phyloP scores from a whole-genome alignment of 805 yeast species.

The Yarrowia keelungensis region DNA sequence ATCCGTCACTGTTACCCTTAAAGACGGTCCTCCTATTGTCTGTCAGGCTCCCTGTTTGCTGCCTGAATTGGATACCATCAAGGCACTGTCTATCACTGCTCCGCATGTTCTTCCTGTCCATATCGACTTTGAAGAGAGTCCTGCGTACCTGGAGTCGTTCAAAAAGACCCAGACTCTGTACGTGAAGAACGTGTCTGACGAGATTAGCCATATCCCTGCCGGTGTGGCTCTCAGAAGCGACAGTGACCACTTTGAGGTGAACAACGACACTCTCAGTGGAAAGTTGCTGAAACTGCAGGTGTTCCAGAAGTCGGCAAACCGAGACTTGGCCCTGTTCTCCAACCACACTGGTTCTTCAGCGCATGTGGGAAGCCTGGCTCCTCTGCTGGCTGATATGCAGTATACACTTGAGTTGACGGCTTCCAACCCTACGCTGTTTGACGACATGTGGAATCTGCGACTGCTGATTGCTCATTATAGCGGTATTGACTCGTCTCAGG shows the following conservation, averaged over 20 bases:
- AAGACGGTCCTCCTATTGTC: slow-evolving; percentile 51
- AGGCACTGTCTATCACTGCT: slow-evolving; percentile 54
- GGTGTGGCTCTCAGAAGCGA: slow-evolving; percentile 37
- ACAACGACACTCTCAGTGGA: slow-evolving; percentile 21
- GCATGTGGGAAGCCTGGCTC: slow-evolving; percentile 38
- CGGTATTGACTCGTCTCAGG: slow-evolving; percentile 50
- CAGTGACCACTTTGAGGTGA: slow-evolving; percentile 53
- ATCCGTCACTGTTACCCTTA: slow-evolving; percentile 53
- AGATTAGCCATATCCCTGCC: slow-evolving; percentile 47
- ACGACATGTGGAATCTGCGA: slow-evolving; percentile 69
- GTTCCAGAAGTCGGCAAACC: slow-evolving; percentile 34
- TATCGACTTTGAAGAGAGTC: slow-evolving; percentile 54
- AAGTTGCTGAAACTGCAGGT: slow-evolving; percentile 36
- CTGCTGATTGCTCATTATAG: slow-evolving; percentile 66
- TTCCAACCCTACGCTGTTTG: slow-evolving; percentile 53
- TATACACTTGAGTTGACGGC: slow-evolving; percentile 59
- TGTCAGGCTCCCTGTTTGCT: slow-evolving; percentile 69
- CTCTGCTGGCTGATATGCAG: slow-evolving; percentile 60
- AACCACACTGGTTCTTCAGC: background rate
- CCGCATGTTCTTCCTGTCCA: slow-evolving; percentile 60
- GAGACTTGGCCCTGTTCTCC: slow-evolving; percentile 35
- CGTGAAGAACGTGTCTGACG: slow-evolving; percentile 46
- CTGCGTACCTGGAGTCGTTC: slow-evolving; percentile 28
- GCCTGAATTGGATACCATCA: slow-evolving; percentile 63
- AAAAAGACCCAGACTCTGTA: slow-evolving; percentile 47